Evolutionary conservation across 2,329 filamentous ascomycete genomes (phyloP).

Genomic region (Trichocomaceae sp.): DNA sequence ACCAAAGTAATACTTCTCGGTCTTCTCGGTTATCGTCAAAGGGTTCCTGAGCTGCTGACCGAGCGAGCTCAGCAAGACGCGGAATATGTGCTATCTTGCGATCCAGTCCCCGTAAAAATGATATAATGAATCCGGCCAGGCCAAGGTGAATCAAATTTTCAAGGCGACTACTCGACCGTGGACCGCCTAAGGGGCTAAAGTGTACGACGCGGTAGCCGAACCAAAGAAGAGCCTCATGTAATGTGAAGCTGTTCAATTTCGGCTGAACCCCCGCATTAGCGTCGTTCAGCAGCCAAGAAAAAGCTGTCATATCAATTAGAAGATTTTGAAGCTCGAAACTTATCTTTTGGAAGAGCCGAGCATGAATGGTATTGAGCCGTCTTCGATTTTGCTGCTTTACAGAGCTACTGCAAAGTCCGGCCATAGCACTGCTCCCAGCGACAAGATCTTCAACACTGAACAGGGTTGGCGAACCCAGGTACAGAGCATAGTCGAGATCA

Average conservation of each 20-base stretch:
- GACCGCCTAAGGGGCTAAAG: not conserved
- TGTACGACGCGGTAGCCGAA: not conserved
- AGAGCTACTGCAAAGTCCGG: no score
- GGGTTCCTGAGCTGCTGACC: not conserved
- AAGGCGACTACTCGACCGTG: not conserved
- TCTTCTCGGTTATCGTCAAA: not conserved
- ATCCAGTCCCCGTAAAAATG: slow-evolving; percentile 5
- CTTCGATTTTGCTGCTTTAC: no score
- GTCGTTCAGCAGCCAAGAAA: slow-evolving; percentile 1
- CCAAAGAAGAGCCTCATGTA: not conserved
- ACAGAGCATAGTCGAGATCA: slow-evolving; percentile 5
- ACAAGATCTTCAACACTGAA: not conserved
- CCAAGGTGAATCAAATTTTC: slow-evolving; percentile 5
- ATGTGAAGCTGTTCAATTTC: not conserved
- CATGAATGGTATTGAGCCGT: no score
- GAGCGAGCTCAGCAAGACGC: not conserved
- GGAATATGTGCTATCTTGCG: not conserved
- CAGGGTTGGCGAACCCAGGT: not conserved
- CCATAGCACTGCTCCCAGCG: not conserved
- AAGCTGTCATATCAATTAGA: not conserved
- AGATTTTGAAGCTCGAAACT: not conserved
- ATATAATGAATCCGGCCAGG: not conserved
- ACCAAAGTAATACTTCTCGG: not conserved
- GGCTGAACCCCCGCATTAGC: not conserved
- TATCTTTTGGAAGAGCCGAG: not conserved